Conservation (phyloP, 129 eudicot species). For the Ambrosia trifida region DNA sequence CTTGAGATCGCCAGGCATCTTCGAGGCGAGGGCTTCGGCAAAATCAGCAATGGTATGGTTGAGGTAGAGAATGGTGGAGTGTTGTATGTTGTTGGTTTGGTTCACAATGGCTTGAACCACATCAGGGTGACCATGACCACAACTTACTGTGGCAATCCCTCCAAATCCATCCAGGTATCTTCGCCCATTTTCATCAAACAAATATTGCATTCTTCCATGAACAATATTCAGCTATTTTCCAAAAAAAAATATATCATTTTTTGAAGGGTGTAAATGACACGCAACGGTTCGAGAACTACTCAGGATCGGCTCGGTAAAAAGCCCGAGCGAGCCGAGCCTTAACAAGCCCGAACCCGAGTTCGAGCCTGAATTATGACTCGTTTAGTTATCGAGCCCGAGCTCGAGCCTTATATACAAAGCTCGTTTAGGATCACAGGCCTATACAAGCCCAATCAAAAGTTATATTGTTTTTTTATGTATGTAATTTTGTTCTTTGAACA, state of each 20-base stretch:
- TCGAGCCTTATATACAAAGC: too few relatives aligned
- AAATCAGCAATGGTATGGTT: conserved; percentile 67
- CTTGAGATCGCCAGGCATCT: conserved; percentile 79
- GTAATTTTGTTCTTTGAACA: too few relatives aligned
- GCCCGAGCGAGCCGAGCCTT: too few relatives aligned
- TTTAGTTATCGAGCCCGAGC: too few relatives aligned
- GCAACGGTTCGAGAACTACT: too few relatives aligned
- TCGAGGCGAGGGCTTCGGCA: conserved; percentile 78
- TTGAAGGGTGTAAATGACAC: too few relatives aligned
- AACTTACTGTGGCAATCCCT: conserved; percentile 72
- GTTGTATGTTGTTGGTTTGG: conserved; percentile 59
- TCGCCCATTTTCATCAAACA: conserved; percentile 68
- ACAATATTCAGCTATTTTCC: conserved; percentile 58
- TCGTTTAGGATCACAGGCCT: too few relatives aligned
- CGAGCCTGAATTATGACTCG: too few relatives aligned
- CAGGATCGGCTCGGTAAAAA: too few relatives aligned
- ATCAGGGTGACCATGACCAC: conserved; percentile 84
- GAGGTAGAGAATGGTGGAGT: conserved; percentile 67
- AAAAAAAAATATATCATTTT: neutral
- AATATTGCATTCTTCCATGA: conserved; percentile 77
- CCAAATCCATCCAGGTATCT: conserved; percentile 76
- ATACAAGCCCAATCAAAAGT: too few relatives aligned
- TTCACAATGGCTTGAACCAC: conserved; percentile 60
- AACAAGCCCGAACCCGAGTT: too few relatives aligned
- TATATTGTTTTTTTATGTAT: too few relatives aligned